phyloP scores from a whole-genome alignment of 2,329 filamentous ascomycete genomes.

The Aspergillus ruber region DNA sequence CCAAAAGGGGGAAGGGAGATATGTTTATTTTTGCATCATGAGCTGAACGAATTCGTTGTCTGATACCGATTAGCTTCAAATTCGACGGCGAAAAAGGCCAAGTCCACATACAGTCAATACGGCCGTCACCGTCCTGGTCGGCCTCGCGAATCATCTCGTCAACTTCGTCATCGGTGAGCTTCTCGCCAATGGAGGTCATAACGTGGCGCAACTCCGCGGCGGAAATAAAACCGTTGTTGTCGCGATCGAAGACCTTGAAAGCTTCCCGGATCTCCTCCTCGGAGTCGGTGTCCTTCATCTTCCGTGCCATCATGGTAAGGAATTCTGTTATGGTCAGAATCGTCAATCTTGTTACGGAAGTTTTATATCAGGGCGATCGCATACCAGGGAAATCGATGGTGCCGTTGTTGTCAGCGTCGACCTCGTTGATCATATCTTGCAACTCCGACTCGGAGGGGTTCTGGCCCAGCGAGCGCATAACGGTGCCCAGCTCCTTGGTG shows the following conservation, averaged over 20 bases:
- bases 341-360: background rate
- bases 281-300: slow-evolving; percentile 91
- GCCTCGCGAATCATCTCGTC: slow-evolving; percentile 92
- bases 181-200: slow-evolving; percentile 89
- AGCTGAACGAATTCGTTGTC: slow-evolving; percentile 91
- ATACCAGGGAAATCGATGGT: slow-evolving; percentile 86
- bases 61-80: slow-evolving; percentile 35
- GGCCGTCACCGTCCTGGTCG: slow-evolving; percentile 81
- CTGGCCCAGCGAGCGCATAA: slow-evolving; percentile 85
- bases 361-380: slow-evolving; percentile 16
- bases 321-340: slow-evolving; percentile 54
- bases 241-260: slow-evolving; percentile 85
- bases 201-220: slow-evolving; percentile 82
- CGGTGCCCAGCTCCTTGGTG: slow-evolving; percentile 81
- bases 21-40: slow-evolving; percentile 85
- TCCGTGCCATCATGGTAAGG: slow-evolving; percentile 87
- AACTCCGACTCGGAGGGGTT: slow-evolving; percentile 86
- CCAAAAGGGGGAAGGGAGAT: slow-evolving; percentile 9
- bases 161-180: slow-evolving; percentile 83
- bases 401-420: slow-evolving; percentile 86
- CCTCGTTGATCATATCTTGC: slow-evolving; percentile 92
- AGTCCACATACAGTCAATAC: slow-evolving; percentile 68
- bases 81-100: background rate
- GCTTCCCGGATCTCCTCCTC: slow-evolving; percentile 87
- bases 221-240: slow-evolving; percentile 89